Conservation (phyloP, 1,284 basidiomycete species). For the Mycosarcoma mackinlayi region DNA sequence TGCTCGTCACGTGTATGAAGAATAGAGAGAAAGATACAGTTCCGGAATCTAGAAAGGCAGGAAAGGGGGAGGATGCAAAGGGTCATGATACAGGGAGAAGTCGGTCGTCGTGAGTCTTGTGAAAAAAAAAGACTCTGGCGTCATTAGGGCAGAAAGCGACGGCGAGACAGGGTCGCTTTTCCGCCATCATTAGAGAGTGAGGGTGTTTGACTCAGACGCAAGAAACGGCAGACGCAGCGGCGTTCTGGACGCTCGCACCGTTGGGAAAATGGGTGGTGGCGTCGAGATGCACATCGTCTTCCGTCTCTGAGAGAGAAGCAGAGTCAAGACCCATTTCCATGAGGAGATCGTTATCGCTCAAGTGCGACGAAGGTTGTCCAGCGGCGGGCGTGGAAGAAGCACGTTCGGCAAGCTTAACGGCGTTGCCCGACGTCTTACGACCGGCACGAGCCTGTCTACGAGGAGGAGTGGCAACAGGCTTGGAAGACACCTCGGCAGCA, state of each 20-base stretch:
- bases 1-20: constrained; percentile 25
- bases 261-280: not conserved
- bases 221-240: constrained; percentile 6
- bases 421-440: constrained; percentile 10
- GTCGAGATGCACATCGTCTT: constrained; percentile 17
- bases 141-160: constrained; percentile 7
- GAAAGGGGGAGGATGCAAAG: constrained; percentile 16
- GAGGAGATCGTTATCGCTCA: constrained; percentile 46
- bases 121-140: constrained; percentile 1
- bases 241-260: constrained; percentile 7
- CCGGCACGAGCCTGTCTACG: constrained; percentile 23
- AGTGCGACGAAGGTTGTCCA: constrained; percentile 52
- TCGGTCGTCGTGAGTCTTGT: constrained; percentile 25
- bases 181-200: constrained; percentile 11
- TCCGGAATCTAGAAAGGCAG: constrained; percentile 15
- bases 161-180: not conserved
- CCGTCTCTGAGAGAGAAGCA: constrained; percentile 34
- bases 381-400: constrained; percentile 12
- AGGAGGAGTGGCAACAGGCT: constrained; percentile 2
- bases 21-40: constrained; percentile 28
- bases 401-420: constrained; percentile 4
- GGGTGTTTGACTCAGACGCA: constrained; percentile 11
- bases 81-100: constrained; percentile 35
- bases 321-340: constrained; percentile 37
- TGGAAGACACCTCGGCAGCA: constrained; percentile 14